Evolutionary conservation across 1,284 basidiomycete genomes (phyloP), one percentile per base, ranked within the genome.

Genomic region (Paramarasmius palmivorus): DNA sequence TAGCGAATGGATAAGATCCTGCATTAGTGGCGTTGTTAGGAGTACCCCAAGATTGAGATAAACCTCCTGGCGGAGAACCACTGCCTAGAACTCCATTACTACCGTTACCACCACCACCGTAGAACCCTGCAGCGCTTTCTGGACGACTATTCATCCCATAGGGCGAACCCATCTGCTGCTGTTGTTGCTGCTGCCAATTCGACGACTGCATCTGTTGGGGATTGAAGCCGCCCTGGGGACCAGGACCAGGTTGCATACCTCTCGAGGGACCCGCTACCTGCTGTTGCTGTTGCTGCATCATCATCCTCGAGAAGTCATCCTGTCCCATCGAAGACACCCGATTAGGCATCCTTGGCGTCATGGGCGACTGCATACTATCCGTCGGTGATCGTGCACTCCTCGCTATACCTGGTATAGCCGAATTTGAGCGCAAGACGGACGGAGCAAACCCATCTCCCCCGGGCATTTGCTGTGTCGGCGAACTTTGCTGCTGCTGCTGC

Each of bases 361-460:
- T 77, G 0, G 86, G 84, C 20, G 83, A 79, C 48, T 79, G 74
- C 55, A 58, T 57, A 32, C 52, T 53, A 45, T 89, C 86, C 17
- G 85, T 82, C 20, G 88, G 88, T 39, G 88, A 89, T 53, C 86
- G 76, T 49, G 80, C 78, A 60, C 81, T 87, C 60, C 88, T 75
- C 32, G 87, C 83, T 54, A 90, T 89, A 4, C 87, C 86, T 0
- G 86, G 84, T 55, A 88, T 83, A 26, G 78, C 66, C 41, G 77
- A 73, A 60, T 83, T 82, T 17, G 83, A 82, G 25, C 79, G 76
- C 47, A 81, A 65, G 9, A 72, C 65, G 55, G 77, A 65, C 63
- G 77, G 67, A 55, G 69, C 67, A 54, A 49, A 42, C 6, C 38
- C 38, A 49, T 66, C 70, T 48, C 5, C 53, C 54, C 23, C 61